Evolutionary conservation across 441 rosid species (phyloP).

Genomic region (Erodium texanum): DNA sequence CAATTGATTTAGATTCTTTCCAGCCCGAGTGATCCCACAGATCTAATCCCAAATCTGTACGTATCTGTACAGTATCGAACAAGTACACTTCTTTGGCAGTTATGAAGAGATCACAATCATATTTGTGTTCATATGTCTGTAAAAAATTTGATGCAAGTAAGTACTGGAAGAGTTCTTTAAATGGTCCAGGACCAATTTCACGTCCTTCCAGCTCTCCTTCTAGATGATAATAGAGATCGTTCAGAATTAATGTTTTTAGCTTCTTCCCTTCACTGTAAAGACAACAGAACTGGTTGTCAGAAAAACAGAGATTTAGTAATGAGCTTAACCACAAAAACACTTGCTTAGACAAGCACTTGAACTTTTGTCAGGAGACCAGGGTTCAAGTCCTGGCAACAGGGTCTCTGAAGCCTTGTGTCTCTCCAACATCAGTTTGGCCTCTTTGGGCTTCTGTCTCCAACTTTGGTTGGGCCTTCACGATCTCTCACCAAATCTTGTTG

Average conservation of each 20-base stretch:
- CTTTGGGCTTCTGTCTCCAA: too few relatives aligned
- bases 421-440: too few relatives aligned
- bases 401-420: too few relatives aligned
- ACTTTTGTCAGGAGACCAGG: too few relatives aligned
- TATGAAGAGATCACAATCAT: constrained; percentile 22
- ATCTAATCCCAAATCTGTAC: constrained; percentile 49
- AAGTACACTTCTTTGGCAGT: constrained; percentile 27
- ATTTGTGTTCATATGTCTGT: constrained; percentile 40
- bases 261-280: constrained; percentile 65
- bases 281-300: constrained; percentile 1
- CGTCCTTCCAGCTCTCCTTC: constrained; percentile 91
- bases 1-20: constrained; percentile 54
- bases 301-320: background rate
- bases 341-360: too few relatives aligned
- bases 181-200: constrained; percentile 69
- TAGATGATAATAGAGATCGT: constrained; percentile 69
- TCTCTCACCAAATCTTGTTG: too few relatives aligned
- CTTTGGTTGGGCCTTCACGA: too few relatives aligned
- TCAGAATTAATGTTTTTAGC: constrained; percentile 51
- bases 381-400: too few relatives aligned
- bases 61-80: constrained; percentile 44
- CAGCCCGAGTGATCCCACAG: constrained; percentile 75
- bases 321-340: too few relatives aligned
- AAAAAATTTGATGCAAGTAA: constrained; percentile 50
- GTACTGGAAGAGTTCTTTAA: constrained; percentile 71